Evolutionary conservation across 2,329 filamentous ascomycete genomes (phyloP), one percentile per base, ranked within the genome.

Genomic region (Sporothrix brasiliensis): DNA sequence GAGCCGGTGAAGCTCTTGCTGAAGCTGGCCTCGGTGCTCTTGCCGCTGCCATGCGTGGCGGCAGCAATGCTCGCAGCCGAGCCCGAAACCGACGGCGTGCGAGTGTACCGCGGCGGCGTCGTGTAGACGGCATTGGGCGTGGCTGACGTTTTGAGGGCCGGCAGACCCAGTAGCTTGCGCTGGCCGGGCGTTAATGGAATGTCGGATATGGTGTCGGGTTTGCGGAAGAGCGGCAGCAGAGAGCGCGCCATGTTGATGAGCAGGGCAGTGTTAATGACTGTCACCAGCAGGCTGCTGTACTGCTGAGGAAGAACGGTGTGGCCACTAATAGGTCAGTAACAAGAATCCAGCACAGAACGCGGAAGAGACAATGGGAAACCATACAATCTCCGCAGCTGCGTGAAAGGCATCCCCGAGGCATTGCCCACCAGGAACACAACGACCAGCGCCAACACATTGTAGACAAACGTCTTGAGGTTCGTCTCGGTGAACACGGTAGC

Each of bases 161-260:
- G 87, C 3, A 99, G 87, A 63, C 93, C 94, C 67, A 99, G 88
- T 16, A 97, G 86, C 73, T 89, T 86, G 72, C 94, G 91, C 82
- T 98, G 95, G 14, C 89, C 89, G n/a, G 92, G 90, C 0, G 94
- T 97, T 74, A 99, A 86, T 72, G 94, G 89, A 67, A 99, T 97
- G 79, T 99, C 95, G 79, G 89, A 84, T 73, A 97, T 86, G 73
- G 93, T 87, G 79, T 98, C 95, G 75, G 85, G 85, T 56, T 86
- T 84, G 73, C 89, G 87, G 76, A 93, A 80, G 14, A 97, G 85
- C 2, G 94, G 95, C 60, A 88, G 83, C 70, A 92, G 82, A 50
- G 93, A 91, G 69, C 89, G 76, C 73, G 83, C 78, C 68, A 97
- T 91, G 80, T 97, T 97, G 76, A 90, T 79, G 65, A 91, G 74